Percentiles rank a stretch among this genome's conserved stretches.
phyloP scores from a whole-genome alignment of 2,329 filamentous ascomycete genomes.

The Talaromyces marneffei region DNA sequence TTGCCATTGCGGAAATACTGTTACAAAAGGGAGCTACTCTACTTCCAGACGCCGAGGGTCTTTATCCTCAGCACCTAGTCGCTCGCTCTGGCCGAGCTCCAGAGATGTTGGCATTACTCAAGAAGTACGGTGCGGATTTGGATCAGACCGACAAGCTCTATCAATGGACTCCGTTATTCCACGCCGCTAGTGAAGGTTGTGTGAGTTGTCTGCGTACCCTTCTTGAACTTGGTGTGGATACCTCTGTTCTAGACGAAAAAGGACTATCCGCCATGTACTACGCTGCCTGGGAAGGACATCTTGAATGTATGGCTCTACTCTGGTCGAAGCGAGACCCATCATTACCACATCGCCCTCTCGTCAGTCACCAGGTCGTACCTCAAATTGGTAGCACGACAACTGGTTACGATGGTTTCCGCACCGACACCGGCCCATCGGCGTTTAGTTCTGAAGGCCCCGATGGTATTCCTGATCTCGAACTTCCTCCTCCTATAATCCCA shows the following conservation, averaged over 20 bases:
- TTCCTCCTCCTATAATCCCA: slow-evolving; percentile 94
- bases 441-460: slow-evolving; percentile 54
- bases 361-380: slow-evolving; percentile 22
- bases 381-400: slow-evolving; percentile 23
- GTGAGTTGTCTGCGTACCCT: slow-evolving; percentile 79
- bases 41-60: slow-evolving; percentile 88
- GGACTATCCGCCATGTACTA: slow-evolving; percentile 94
- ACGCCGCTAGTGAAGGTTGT: slow-evolving; percentile 93
- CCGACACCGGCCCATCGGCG: slow-evolving; percentile 34
- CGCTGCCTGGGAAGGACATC: slow-evolving; percentile 93
- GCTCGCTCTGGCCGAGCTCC: slow-evolving; percentile 81
- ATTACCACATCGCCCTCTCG: slow-evolving; percentile 27
- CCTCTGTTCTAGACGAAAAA: slow-evolving; percentile 83
- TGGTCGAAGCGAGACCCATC: slow-evolving; percentile 34
- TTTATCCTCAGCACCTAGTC: slow-evolving; percentile 95
- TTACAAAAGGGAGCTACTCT: slow-evolving; percentile 74
- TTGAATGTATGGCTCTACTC: slow-evolving; percentile 88
- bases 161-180: slow-evolving; percentile 93
- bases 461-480: slow-evolving; percentile 82
- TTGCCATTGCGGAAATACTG: slow-evolving; percentile 77
- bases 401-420: slow-evolving; percentile 23
- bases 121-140: slow-evolving; percentile 80
- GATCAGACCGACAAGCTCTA: slow-evolving; percentile 94
- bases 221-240: slow-evolving; percentile 70
- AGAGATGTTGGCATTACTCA: slow-evolving; percentile 70